phyloP scores from a whole-genome alignment of 2,329 filamentous ascomycete genomes.

The Amylocarpus encephaloides region DNA sequence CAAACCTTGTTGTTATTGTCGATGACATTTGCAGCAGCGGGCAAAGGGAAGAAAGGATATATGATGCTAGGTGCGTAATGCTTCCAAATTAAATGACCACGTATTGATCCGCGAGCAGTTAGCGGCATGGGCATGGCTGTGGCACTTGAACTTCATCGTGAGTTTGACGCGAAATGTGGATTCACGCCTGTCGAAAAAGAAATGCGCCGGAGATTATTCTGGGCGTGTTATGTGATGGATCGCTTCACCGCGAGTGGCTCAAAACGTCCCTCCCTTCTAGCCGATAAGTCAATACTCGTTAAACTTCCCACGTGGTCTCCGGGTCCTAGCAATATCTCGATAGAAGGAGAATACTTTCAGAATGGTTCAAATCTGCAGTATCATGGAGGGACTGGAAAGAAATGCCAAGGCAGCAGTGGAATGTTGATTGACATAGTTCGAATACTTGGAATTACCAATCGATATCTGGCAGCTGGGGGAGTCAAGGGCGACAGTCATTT shows the following conservation, averaged over 20 bases:
- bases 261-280: conserved; percentile 72
- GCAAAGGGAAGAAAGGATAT: conserved; percentile 77
- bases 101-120: conserved; percentile 39
- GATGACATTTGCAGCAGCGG: conserved; percentile 68
- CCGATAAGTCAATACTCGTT: conserved; percentile 69
- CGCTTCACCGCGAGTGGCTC: conserved; percentile 78
- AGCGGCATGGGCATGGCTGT: conserved; percentile 77
- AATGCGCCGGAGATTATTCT: conserved; percentile 73
- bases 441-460: conserved; percentile 75
- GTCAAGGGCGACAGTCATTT: conserved; percentile 88
- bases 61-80: conserved; percentile 66
- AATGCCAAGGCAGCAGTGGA: conserved; percentile 66
- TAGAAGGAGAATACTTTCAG: conserved; percentile 78
- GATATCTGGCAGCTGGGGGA: conserved; percentile 76
- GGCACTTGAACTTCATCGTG: conserved; percentile 73
- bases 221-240: conserved; percentile 83
- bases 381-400: conserved; percentile 60
- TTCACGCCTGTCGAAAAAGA: conserved; percentile 66
- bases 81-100: background rate
- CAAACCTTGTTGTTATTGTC: conserved; percentile 71
- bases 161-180: conserved; percentile 57
- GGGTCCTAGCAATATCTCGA: conserved; percentile 50
- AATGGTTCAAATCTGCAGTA: conserved; percentile 72
- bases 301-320: conserved; percentile 70
- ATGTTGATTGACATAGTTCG: conserved; percentile 81